Conservation (phyloP, 2,329 filamentous ascomycete species). For the Canariomyces notabilis region DNA sequence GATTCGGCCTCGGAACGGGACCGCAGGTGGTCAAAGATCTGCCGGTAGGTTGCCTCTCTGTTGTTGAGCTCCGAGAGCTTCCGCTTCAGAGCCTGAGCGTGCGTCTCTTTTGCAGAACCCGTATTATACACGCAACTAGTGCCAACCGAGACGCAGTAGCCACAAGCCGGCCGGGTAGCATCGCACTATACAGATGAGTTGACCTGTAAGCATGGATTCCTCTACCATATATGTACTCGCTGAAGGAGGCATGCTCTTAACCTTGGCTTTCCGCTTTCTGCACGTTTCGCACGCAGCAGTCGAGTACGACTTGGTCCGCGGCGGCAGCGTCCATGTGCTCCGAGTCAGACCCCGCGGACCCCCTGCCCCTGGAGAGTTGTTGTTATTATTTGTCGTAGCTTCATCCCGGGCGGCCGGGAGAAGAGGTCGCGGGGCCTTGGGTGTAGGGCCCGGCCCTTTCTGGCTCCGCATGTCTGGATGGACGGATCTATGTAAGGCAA, state of each 20-base stretch:
- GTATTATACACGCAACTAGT: slow-evolving; percentile 24
- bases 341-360: too few species aligned
- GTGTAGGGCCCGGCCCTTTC: neutral
- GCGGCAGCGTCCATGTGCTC: neutral
- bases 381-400: too few species aligned
- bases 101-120: slow-evolving; percentile 19
- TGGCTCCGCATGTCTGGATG: neutral
- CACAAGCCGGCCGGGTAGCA: slow-evolving; percentile 23
- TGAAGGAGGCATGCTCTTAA: too few species aligned
- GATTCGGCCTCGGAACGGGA: slow-evolving; percentile 25
- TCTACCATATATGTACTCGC: too few species aligned
- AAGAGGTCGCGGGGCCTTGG: neutral
- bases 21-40: slow-evolving; percentile 22
- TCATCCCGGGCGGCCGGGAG: neutral
- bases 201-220: too few species aligned
- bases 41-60: slow-evolving; percentile 18
- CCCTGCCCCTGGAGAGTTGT: neutral
- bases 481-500: too few species aligned
- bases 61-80: slow-evolving; percentile 21
- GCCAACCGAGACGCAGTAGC: slow-evolving; percentile 20
- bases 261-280: slow-evolving; percentile 4
- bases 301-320: neutral
- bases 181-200: slow-evolving; percentile 20
- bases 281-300: slow-evolving; percentile 4
- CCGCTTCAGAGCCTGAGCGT: slow-evolving; percentile 25